Evolutionary conservation across 2,329 filamentous ascomycete genomes (phyloP).

Genomic region (Penicillium sp.): DNA sequence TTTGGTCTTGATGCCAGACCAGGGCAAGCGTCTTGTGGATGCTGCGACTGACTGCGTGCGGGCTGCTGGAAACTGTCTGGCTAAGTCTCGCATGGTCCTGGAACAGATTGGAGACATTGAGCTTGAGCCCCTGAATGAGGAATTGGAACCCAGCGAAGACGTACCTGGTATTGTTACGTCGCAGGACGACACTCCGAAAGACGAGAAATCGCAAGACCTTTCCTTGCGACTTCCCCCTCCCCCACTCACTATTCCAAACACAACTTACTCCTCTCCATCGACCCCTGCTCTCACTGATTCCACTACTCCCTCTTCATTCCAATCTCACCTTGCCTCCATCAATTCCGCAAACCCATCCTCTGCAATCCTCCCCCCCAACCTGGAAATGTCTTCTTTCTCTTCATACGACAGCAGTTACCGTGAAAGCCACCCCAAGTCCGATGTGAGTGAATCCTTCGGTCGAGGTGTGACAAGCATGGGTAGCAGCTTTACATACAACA

Average conservation of each 20-base stretch:
- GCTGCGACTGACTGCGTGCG: slow-evolving; percentile 87
- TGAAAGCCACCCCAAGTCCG: slow-evolving; percentile 34
- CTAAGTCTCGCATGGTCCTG: slow-evolving; percentile 80
- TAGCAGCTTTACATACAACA: slow-evolving; percentile 75
- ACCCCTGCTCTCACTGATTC: slow-evolving; percentile 40
- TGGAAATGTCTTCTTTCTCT: slow-evolving; percentile 32
- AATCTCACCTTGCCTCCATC: slow-evolving; percentile 42
- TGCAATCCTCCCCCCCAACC: slow-evolving; percentile 27
- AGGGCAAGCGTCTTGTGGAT: slow-evolving; percentile 71
- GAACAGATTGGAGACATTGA: slow-evolving; percentile 91
- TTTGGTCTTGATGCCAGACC: slow-evolving; percentile 76
- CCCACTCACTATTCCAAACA: slow-evolving; percentile 46
- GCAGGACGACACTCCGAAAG: slow-evolving; percentile 14
- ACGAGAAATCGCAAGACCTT: slow-evolving; percentile 28
- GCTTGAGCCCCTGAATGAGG: slow-evolving; percentile 58
- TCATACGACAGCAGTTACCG: slow-evolving; percentile 37
- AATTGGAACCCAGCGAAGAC: not conserved
- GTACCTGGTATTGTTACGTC: slow-evolving; percentile 20
- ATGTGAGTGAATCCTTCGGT: slow-evolving; percentile 47
- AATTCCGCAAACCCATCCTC: slow-evolving; percentile 29
- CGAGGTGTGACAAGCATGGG: slow-evolving; percentile 74
- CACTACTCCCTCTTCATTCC: slow-evolving; percentile 41
- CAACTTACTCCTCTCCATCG: slow-evolving; percentile 28
- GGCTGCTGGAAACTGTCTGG: slow-evolving; percentile 86
- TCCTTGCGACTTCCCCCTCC: slow-evolving; percentile 46